Base-by-base conservation (phyloP, 768 basidiomycete species). In the button mushroom (Agaricus bisporus) region DNA sequence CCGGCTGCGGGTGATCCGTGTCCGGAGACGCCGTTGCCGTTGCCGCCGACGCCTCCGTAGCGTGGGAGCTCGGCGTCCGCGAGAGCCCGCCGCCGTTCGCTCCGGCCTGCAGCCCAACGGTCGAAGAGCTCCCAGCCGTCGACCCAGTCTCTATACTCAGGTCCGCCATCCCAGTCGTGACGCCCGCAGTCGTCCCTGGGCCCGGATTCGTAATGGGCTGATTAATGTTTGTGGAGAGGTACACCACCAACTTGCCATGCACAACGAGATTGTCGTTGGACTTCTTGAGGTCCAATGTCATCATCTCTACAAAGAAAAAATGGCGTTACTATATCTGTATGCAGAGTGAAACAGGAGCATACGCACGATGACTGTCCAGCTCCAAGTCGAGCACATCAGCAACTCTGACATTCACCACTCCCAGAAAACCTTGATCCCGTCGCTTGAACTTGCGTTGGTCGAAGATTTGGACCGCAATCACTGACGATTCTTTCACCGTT, bases 391-490 rank as follows among this genome's bases (percentile, higher is more conserved):
- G 73, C 20, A 88, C 87, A 69, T 94, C 90, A 66, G 85, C 82
- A 56, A 98, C 91, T 60, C 87, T 81, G 59, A 98, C 80, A 66
- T 99, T 99, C 61, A 98, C 95, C 12, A 98, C 95, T 35, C 97
- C 97, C 50, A 99, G 75, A 70, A 99, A 99, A 1, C 97, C 97
- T 67, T 98, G 97, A 67, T 99, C 97, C 63, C 88, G 85, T 70
- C 90, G 81, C 78, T 99, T 99, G 76, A 98, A 98, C 72, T 99
- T 99, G 69, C 93, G 86, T 70, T 98, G 95, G 72, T 99, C 97
- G 61, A 98, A 98, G 62, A 98, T 97, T 72, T 99, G 97, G 1
- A 98, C 95, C 4, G 93, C 92, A 55, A 99, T 82, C 45, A 98
- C 91, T 15, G 95, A 98, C n/a, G 91, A 92, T 61, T 99, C 97